Percentiles rank a stretch among this genome's conserved stretches.
Conservation (phyloP, 2,329 filamentous ascomycete species). For the Furcasterigmium furcatum region DNA sequence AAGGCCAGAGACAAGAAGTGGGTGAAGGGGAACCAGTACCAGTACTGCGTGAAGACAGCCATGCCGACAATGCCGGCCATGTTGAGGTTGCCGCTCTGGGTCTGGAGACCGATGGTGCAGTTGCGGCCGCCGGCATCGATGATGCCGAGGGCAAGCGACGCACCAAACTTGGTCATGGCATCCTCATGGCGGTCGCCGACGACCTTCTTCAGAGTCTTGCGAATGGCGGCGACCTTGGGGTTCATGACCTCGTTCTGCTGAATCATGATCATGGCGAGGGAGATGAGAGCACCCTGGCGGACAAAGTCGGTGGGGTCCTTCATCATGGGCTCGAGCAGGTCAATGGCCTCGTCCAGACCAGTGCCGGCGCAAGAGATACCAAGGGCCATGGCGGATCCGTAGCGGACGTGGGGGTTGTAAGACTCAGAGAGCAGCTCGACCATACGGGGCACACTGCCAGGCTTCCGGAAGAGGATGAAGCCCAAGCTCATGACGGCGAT, state of each 20-base stretch:
- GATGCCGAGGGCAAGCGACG: slow-evolving; percentile 89
- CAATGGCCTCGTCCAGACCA: slow-evolving; percentile 91
- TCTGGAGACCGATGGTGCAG: slow-evolving; percentile 96
- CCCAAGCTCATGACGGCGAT: slow-evolving; percentile 97
- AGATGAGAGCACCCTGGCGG: slow-evolving; percentile 90
- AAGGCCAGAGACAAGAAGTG: slow-evolving; percentile 97
- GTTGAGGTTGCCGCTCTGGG: slow-evolving; percentile 96
- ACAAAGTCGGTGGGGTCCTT: slow-evolving; percentile 99
- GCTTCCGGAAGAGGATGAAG: slow-evolving; percentile 98
- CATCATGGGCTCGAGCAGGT: slow-evolving; percentile 97
- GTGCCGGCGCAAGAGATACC: slow-evolving; percentile 98
- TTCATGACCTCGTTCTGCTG: slow-evolving; percentile 99
- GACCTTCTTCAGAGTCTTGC: slow-evolving; percentile 92
- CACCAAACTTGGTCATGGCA: slow-evolving; percentile 99
- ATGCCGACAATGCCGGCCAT: slow-evolving; percentile 98
- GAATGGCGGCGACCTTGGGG: slow-evolving; percentile 86
- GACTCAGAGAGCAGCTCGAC: slow-evolving; percentile 97
- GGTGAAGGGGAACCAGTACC: slow-evolving; percentile 99
- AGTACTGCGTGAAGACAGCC: slow-evolving; percentile 98
- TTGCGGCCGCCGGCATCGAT: slow-evolving; percentile 97
- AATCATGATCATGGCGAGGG: slow-evolving; percentile 97
- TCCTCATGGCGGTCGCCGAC: slow-evolving; percentile 94
- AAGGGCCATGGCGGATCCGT: slow-evolving; percentile 96
- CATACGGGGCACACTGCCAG: slow-evolving; percentile 95
- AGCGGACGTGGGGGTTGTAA: slow-evolving; percentile 97